Evolutionary conservation across 208 protist genomes (phyloP), one percentile per base, ranked within the genome.

Genomic region (Trypanosoma scelopori): DNA sequence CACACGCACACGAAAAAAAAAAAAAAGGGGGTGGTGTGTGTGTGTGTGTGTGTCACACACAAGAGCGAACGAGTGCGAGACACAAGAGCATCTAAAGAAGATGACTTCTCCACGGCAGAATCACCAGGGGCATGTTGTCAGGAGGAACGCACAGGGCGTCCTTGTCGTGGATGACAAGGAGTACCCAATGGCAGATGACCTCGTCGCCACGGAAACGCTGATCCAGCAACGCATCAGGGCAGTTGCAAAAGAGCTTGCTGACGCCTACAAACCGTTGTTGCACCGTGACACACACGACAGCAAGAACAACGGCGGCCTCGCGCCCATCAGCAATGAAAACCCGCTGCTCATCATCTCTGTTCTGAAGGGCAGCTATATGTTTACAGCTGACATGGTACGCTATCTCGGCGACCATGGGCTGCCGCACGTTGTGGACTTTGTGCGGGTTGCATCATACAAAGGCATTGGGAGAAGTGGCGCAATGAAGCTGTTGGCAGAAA

Each of bases 281-380:
- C 84, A 94, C 70, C 69, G 64, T 15, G 81, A 91, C 55, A 74
- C 57, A 11, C 51, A 74, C 43, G 67, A 13, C 27, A 32, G 42
- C 41, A 43, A 63, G 11, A 69, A 9, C 28, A 35, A 28, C 18
- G 41, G 37, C 25, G 7, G n/a, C 20, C 16, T 61, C 15, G 80
- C 74, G 3, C 72, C 80, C 15, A 91, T 95, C 59, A 87, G 68
- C 52, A 48, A 81, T 52, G 84, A 89, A 25, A 93, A 97, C 55
- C 85, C 85, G 16, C 79, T 96, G 23, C 83, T 97, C 47, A 68
- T 95, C 42, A 57, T 97, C 11, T 94, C 89, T n/a, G 74, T 97
- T 11, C 65, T 97, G 9, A 97, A 95, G 61, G 92, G 92, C 28
- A 89, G 81, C 62, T 97, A 95, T 78, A 88, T 96, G 50, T 95